Conservation (phyloP, 2,329 filamentous ascomycete genomes). For the Neofusicoccum cordaticola region DNA sequence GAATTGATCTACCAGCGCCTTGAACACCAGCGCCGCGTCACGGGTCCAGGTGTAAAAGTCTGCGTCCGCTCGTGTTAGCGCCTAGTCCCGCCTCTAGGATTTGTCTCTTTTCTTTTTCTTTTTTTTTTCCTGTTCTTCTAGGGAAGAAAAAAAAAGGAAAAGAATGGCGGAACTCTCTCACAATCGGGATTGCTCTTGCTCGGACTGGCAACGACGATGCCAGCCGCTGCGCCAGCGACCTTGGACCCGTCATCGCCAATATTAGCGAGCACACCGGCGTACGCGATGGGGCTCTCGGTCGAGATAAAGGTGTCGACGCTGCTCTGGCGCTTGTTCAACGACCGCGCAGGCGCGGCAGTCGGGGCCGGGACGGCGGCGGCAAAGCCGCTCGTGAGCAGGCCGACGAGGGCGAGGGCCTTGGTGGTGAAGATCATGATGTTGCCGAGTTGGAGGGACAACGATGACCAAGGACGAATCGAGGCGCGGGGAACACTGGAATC, state of each 20-base stretch:
- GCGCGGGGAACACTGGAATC: too few relatives aligned
- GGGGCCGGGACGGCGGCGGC: neutral
- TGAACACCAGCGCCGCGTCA: conserved; percentile 13
- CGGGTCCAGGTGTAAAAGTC: conserved; percentile 33
- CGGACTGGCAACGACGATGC: conserved; percentile 45
- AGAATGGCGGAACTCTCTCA: conserved; percentile 19
- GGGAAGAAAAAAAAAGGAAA: neutral
- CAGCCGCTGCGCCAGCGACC: conserved; percentile 28
- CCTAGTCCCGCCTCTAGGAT: neutral
- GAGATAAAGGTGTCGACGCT: conserved; percentile 5
- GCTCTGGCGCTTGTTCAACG: neutral
- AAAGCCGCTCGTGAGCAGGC: neutral
- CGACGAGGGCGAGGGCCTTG: conserved; percentile 2
- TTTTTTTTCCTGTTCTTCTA: too few relatives aligned
- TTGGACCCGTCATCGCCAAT: conserved; percentile 13
- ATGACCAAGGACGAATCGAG: too few relatives aligned
- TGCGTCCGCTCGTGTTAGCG: conserved; percentile 25
- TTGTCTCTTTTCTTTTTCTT: too few relatives aligned
- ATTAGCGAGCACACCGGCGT: conserved; percentile 7
- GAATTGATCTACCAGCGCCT: conserved; percentile 22
- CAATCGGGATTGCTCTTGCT: conserved; percentile 42
- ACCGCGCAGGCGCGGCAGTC: neutral
- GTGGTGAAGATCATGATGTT: neutral
- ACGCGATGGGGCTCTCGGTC: conserved; percentile 12
- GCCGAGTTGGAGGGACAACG: too few relatives aligned